These are phyloP conservation scores for Brettanomyces anomalus DNA, from an alignment of 805 yeast species.

Conservation along the genomic window DNA sequence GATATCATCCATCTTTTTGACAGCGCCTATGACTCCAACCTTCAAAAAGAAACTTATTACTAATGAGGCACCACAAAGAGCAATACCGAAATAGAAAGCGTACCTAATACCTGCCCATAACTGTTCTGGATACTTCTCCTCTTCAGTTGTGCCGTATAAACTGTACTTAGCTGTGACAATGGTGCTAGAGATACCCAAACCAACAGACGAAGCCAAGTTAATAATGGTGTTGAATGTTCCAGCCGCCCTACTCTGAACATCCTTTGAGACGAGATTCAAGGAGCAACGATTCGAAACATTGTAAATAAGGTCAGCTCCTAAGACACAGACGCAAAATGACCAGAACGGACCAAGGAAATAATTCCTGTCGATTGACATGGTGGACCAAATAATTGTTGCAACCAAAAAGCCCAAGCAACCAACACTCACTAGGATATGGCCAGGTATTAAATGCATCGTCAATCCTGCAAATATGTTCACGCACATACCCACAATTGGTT, in stretches of 20 bases:
- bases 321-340: slow-evolving; percentile 29
- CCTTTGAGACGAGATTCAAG: slow-evolving; percentile 29
- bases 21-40: slow-evolving; percentile 28
- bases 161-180: slow-evolving; percentile 27
- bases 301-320: slow-evolving; percentile 40
- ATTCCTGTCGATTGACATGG: slow-evolving; percentile 24
- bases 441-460: slow-evolving; percentile 36
- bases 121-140: slow-evolving; percentile 13
- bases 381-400: slow-evolving; percentile 34
- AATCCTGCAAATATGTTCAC: slow-evolving; percentile 39
- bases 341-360: slow-evolving; percentile 41
- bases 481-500: slow-evolving; percentile 32
- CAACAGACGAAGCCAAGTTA: slow-evolving; percentile 33
- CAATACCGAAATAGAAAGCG: slow-evolving; percentile 33
- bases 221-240: slow-evolving; percentile 38
- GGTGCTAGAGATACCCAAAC: slow-evolving; percentile 33
- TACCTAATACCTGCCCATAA: slow-evolving; percentile 27
- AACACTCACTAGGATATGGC: slow-evolving; percentile 26
- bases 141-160: slow-evolving; percentile 22
- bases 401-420: slow-evolving; percentile 29
- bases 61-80: slow-evolving; percentile 22
- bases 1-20: slow-evolving; percentile 3
- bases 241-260: slow-evolving; percentile 36
- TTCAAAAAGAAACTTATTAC: slow-evolving; percentile 25
- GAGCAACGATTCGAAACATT: slow-evolving; percentile 37